Conservation (phyloP, 352 stramenopile genomes). For the Globisporangium ultimum region DNA sequence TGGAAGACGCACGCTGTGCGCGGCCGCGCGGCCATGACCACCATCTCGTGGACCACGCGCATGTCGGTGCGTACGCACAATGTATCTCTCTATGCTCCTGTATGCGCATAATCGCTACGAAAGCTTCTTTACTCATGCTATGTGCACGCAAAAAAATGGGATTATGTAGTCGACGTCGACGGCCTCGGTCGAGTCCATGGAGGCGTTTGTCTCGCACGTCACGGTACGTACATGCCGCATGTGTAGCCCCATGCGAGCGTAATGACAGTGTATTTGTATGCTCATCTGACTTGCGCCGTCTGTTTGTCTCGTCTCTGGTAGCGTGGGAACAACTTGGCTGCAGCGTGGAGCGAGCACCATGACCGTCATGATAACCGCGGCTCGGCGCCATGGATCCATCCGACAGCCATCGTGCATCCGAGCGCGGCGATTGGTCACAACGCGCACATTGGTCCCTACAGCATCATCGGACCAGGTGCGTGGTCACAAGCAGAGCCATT, state of each 20-base stretch:
- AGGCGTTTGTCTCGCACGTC: constrained; percentile 52
- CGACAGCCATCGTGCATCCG: constrained; percentile 69
- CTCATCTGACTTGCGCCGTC: neutral
- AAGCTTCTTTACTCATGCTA: neutral
- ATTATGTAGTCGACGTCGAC: constrained; percentile 10
- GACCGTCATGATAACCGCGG: neutral
- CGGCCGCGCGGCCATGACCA: neutral
- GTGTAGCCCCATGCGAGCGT: neutral
- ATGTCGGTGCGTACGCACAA: constrained; percentile 5
- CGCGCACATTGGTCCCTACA: constrained; percentile 73
- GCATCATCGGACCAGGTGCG: constrained; percentile 58
- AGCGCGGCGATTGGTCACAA: constrained; percentile 47
- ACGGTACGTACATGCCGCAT: constrained; percentile 14
- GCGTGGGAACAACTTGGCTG: constrained; percentile 7
- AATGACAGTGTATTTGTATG: neutral
- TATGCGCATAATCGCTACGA: neutral
- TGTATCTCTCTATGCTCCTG: neutral
- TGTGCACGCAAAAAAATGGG: no score
- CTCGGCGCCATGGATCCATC: constrained; percentile 37
- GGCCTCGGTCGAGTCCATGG: constrained; percentile 37
- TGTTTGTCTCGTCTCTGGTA: neutral
- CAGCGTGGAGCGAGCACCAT: constrained; percentile 4
- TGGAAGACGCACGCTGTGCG: constrained; percentile 4
- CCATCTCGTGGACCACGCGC: neutral
- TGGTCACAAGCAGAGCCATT: neutral